phyloP scores from a whole-genome alignment of 2,329 filamentous ascomycete species.

The Mollisiaceae sp. region DNA sequence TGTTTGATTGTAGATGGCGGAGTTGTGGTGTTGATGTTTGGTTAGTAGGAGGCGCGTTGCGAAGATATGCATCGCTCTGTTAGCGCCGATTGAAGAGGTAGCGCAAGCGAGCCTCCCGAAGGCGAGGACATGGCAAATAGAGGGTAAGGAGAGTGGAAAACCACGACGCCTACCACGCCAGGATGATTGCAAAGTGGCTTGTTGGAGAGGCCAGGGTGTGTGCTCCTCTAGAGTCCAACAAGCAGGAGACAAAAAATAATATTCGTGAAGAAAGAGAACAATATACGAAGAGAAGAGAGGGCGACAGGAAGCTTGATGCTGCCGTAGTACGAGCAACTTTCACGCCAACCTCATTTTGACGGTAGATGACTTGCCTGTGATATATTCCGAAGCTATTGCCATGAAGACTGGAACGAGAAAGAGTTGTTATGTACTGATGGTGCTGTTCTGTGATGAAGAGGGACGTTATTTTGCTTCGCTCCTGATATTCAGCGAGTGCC shows the following conservation, averaged over 20 bases:
- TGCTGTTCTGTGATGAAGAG: slow-evolving; percentile 25
- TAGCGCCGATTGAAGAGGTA: slow-evolving; percentile 28
- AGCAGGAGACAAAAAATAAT: slow-evolving; percentile 19
- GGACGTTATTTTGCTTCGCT: slow-evolving; percentile 5
- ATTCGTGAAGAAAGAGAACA: slow-evolving; percentile 19
- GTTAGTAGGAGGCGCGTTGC: slow-evolving; percentile 33
- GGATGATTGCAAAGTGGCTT: slow-evolving; percentile 17
- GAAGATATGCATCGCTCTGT: slow-evolving; percentile 20
- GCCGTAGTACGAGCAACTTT: slow-evolving; percentile 27
- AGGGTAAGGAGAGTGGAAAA: slow-evolving; percentile 19
- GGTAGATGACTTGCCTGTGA: slow-evolving; percentile 25
- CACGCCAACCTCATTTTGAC: slow-evolving; percentile 32
- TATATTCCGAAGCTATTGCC: slow-evolving; percentile 11
- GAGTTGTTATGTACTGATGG: slow-evolving; percentile 33
- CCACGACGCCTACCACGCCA: slow-evolving; percentile 15
- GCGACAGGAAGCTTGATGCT: slow-evolving; percentile 16
- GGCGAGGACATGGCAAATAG: slow-evolving; percentile 14
- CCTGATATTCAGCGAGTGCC: slow-evolving; percentile 6
- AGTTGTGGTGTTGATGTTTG: slow-evolving; percentile 32
- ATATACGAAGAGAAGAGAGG: slow-evolving; percentile 17
- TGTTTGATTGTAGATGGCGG: slow-evolving; percentile 27
- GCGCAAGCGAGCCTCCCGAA: slow-evolving; percentile 29
- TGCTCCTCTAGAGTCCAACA: slow-evolving; percentile 10
- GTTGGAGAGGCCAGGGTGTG: slow-evolving; percentile 10
- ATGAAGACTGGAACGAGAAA: slow-evolving; percentile 19